Base-by-base conservation (phyloP, 352 stramenopile species). In the Aphanomyces astaci region DNA sequence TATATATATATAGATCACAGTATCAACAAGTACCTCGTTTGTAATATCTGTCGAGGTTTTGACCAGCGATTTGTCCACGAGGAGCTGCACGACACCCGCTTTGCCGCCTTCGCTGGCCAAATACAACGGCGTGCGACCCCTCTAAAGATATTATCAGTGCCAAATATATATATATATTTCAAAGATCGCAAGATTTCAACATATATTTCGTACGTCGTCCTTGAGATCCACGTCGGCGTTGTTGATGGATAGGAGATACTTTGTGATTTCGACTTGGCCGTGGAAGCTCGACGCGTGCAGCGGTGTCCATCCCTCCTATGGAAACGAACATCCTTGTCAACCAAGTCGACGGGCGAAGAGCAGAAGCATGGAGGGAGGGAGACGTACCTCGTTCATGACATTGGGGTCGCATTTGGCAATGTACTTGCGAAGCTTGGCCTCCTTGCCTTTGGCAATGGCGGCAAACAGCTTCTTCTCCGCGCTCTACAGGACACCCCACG, bases 391-490 rank as follows among this genome's bases (percentile, higher is more conserved):
- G 51, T 59, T 59, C 1, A 28, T 25, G 30, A 59, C n/a, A 25
- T 59, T 59, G 22, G 25, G 22, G 51, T 59, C 51, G 30, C 51
- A 59, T 36, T 59, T 59, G 19, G 51, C 51, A 15, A 59, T 33
- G 51, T 59, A 59, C 51, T 59, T 59, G 30, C 30, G 22, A 22
- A 36, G 10, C 30, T 59, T 59, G 25, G 30, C 30, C 24, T 59
- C 51, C 30, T 59, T 59, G 15, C 51, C 51, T 59, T 59, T 59
- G 13, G 22, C 51, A 32, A 59, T 59, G 11, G 51, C 51, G 24
- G 51, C 51, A 59, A 33, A 59, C 25, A 59, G 51, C 51, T 59
- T 59, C 30, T 59, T 59, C 51, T 59, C 51, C 7, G 25, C 25
- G 27, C 51, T 59, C 51, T 59, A 59, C 51, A 1, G 4, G 13